A percentile compares a stretch with the other conserved stretches of the same genome.
Conservation (phyloP, 73 alveolate species). For the Stentor coeruleus region DNA sequence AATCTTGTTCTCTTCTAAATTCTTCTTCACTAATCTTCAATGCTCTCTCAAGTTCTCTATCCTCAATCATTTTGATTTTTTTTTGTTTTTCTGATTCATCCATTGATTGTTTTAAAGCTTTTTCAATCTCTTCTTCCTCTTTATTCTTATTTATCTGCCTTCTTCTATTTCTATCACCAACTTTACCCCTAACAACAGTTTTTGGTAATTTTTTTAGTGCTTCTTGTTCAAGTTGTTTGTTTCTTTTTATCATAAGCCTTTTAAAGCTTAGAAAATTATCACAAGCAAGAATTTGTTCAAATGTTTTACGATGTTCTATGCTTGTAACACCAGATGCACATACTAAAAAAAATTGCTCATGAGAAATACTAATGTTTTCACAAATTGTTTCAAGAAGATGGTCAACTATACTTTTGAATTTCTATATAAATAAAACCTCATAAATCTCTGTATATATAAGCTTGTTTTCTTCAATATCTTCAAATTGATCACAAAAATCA, state of each 20-base stretch:
- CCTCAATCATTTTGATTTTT: background rate
- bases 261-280: constrained; percentile 60
- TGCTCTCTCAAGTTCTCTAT: background rate
- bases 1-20: background rate
- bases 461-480: constrained; percentile 82
- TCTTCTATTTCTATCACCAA: too few species aligned
- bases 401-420: constrained; percentile 74
- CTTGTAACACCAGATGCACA: constrained; percentile 38
- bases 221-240: constrained; percentile 70
- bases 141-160: too few species aligned
- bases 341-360: constrained; percentile 55
- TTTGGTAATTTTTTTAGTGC: constrained; percentile 42
- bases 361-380: constrained; percentile 71
- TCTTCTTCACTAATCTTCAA: background rate
- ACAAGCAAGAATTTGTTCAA: constrained; percentile 50
- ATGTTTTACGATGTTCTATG: constrained; percentile 38
- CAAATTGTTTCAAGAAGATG: constrained; percentile 62
- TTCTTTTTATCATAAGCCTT: constrained; percentile 74
- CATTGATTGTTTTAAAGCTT: background rate
- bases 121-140: background rate
- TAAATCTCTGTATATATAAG: constrained; percentile 62
- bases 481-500: constrained; percentile 76
- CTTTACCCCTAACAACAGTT: too few species aligned
- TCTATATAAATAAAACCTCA: constrained; percentile 33
- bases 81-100: background rate